A percentile compares a stretch with the other conserved stretches of the same genome.
Evolutionary conservation across 1,284 basidiomycete species (phyloP).

Genomic region (Pholiota adiposa): DNA sequence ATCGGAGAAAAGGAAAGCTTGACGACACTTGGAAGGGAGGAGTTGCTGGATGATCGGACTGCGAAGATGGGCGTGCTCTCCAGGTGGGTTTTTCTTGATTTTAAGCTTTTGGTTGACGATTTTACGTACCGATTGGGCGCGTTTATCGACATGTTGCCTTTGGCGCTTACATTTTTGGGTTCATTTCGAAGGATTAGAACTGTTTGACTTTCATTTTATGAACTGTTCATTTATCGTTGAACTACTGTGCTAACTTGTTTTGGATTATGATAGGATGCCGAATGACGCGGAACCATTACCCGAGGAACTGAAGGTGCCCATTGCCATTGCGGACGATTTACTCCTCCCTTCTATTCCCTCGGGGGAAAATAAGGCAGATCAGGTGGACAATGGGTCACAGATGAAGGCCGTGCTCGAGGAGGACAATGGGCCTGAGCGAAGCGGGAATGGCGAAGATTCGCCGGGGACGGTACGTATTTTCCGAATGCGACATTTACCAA

Average conservation of each 20-base stretch:
- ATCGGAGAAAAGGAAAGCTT: constrained; percentile 78
- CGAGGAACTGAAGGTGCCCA: constrained; percentile 60
- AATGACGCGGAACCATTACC: constrained; percentile 61
- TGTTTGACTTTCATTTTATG: constrained; percentile 9
- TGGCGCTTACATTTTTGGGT: not conserved
- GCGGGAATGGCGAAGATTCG: constrained; percentile 30
- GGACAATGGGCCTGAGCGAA: constrained; percentile 21
- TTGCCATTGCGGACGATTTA: constrained; percentile 65
- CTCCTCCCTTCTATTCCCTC: constrained; percentile 9
- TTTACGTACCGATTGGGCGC: constrained; percentile 11
- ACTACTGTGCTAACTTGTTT: constrained; percentile 10
- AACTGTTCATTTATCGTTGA: constrained; percentile 2
- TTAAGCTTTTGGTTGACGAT: constrained; percentile 8
- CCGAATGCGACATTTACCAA: constrained; percentile 7
- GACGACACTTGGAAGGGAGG: constrained; percentile 69
- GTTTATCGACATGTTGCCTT: constrained; percentile 10
- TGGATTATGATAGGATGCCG: constrained; percentile 35
- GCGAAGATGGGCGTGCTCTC: constrained; percentile 65
- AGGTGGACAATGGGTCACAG: constrained; percentile 3
- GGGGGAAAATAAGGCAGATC: constrained; percentile 3
- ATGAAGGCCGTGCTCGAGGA: not conserved
- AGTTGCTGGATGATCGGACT: constrained; percentile 70
- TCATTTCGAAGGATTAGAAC: not conserved
- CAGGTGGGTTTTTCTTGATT: constrained; percentile 46
- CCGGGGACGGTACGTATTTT: constrained; percentile 33